Conservation (phyloP, 1,284 basidiomycete species). For the Microbotryomycetes sp. region DNA sequence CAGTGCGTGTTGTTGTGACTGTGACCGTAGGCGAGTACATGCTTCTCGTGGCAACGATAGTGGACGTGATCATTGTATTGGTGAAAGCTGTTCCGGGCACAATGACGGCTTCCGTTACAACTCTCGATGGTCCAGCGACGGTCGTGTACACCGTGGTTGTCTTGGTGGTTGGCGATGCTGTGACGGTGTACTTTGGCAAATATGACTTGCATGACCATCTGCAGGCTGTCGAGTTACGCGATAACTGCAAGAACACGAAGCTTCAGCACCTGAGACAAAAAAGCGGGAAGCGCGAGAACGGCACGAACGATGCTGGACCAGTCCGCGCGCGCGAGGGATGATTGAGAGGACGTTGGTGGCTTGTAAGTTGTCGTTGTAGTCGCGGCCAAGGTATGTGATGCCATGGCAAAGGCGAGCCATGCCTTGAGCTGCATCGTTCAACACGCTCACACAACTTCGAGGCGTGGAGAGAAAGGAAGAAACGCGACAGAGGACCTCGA, state of each 20-base stretch:
- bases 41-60: background rate
- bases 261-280: too few relatives aligned
- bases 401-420: too few relatives aligned
- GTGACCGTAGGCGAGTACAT: background rate
- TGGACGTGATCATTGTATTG: background rate
- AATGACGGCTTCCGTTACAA: too few relatives aligned
- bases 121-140: too few relatives aligned
- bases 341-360: background rate
- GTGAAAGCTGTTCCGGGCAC: too few relatives aligned
- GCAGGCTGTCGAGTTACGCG: background rate
- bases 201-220: background rate
- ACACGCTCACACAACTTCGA: too few relatives aligned
- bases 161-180: background rate
- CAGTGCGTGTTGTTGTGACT: background rate
- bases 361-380: background rate
- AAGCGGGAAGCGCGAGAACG: background rate
- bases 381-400: background rate
- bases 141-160: background rate
- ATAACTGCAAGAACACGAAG: too few relatives aligned
- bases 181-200: background rate
- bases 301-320: background rate
- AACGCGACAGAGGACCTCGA: too few relatives aligned
- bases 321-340: background rate
- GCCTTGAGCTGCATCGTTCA: background rate
- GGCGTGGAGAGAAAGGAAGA: too few relatives aligned